Evolutionary conservation across 1,284 basidiomycete genomes (phyloP), one percentile per base, ranked within the genome.

Genomic region (Cryptococcus sp.): DNA sequence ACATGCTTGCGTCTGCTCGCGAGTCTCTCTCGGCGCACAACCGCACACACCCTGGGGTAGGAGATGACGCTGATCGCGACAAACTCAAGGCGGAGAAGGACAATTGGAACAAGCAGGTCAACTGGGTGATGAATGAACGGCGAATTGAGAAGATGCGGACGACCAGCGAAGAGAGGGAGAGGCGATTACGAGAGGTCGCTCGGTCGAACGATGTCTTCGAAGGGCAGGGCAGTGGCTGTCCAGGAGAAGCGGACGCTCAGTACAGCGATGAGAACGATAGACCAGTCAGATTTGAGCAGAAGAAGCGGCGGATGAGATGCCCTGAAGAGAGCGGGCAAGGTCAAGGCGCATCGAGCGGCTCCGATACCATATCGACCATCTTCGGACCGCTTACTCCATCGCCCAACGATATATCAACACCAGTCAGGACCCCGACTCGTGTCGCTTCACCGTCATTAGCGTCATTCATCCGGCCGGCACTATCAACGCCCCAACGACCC

Each of bases 61-160:
- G 64, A 10, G 61, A 59, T 7, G 63, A 68, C 10, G 23, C 39
- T 13, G 58, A 60, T 39, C 44, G 54, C 15, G 56, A 46, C 4
- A 61, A 56, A 25, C 50, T 68, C 35, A 68, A 70, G 47, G 63
- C 53, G 5, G 69, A 74, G 31, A 77, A 75, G 61, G 73, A 72
- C 17, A 53, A 48, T 27, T 77, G 76, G 76, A 74, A 72, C 46
- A 65, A 61, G 52, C 64, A 67, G n/a, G 72, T 75, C 53, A 74
- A 72, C 54, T 77, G 76, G 76, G 69, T 76, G 22, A 74, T 74
- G 74, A 68, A 72, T 50, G 76, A 77, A 48, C 58, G 76, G 13
- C 60, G 76, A 1, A 57, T 72, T 7, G 76, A 77, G 55, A 77
- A 77, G 50, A 57, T 77, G 8, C 65, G 76, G 1, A 49, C 63